These are phyloP conservation scores for Gigaspora rosea DNA, from an alignment of 192 early-diverging fungal genomes.

Conservation along the genomic window DNA sequence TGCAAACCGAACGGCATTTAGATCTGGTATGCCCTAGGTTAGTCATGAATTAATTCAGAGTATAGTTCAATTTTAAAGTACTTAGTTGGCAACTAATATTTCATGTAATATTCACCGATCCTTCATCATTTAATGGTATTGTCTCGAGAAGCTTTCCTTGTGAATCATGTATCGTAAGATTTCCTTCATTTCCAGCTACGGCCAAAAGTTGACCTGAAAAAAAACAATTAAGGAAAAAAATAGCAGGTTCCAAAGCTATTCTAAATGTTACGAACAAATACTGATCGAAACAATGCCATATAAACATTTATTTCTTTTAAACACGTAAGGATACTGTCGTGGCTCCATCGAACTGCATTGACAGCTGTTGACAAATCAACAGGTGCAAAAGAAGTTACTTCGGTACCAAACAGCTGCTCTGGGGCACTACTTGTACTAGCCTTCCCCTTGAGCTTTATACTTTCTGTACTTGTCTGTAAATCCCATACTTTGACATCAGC, in stretches of 20 bases:
- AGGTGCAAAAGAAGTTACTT: constrained; percentile 19
- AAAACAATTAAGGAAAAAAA: background rate
- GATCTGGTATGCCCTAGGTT: background rate
- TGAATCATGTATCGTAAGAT: constrained; percentile 26
- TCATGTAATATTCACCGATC: background rate
- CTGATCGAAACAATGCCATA: background rate
- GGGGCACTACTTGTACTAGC: background rate
- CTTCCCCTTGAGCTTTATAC: background rate
- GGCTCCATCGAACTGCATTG: constrained; percentile 26
- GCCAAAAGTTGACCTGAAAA: constrained; percentile 18
- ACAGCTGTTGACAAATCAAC: background rate
- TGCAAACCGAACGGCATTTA: constrained; percentile 16
- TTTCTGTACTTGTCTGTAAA: background rate
- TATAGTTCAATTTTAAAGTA: background rate
- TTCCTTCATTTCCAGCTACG: constrained; percentile 13
- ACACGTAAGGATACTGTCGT: constrained; percentile 23
- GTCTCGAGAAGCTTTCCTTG: constrained; percentile 10
- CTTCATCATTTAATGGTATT: constrained; percentile 7
- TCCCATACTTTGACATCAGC: constrained; percentile 28
- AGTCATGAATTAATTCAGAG: background rate
- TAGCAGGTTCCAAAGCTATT: background rate
- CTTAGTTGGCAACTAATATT: no score
- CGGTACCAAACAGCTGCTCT: constrained; percentile 16
- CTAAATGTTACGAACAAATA: background rate
- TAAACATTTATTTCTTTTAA: background rate